Evolutionary conservation across 2,329 filamentous ascomycete species (phyloP), one percentile per base, ranked within the genome.

Genomic region (Colletotrichum graminicola): DNA sequence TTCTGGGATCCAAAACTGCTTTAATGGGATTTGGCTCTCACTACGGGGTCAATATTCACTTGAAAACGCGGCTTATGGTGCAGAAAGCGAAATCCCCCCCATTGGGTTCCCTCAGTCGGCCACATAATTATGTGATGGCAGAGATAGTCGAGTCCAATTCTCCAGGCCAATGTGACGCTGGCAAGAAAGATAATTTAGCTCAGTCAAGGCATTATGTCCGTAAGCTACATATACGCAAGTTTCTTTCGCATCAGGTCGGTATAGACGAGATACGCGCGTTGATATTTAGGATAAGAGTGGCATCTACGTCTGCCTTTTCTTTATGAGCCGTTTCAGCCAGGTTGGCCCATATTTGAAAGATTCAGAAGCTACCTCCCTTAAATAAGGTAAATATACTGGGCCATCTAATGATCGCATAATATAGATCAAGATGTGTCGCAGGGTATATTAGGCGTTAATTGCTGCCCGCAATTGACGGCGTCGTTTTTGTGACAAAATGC

Each of bases 1-100:
- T 75, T n/a, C 63, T 73, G 55, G 73, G 71, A 16, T 73, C 73
- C n/a, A 72, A 76, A 55, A 64, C 73, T 12, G 69, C 72, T 41
- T 72, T 72, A 0, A 67, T 64, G 6, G 65, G 70, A 0, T 29
- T 67, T 18, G 74, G 68, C 4, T 66, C 73, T 43, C 71, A 72
- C 2, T 75, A 68, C 34, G 75, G 71, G 3, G 47, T 64, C 23
- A 61, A 68, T 0, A 70, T 73, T 36, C 73, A 75, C 55, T 56
- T 71, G 10, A 72, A 75, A 62, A 68, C 75, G 47, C 67, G 70
- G 47, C 34, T 73, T 29, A 32, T 75, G 1, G 73, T 75, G 8
- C 49, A 75, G 12, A 61, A 74, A 23, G 73, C 63, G 4, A 71
- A 65, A 43, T 72, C 73, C 21, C 60, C 55, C n/a, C 73, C 74